Conservation (phyloP, 2,329 filamentous ascomycete genomes). For the Thelonectria rubi region DNA sequence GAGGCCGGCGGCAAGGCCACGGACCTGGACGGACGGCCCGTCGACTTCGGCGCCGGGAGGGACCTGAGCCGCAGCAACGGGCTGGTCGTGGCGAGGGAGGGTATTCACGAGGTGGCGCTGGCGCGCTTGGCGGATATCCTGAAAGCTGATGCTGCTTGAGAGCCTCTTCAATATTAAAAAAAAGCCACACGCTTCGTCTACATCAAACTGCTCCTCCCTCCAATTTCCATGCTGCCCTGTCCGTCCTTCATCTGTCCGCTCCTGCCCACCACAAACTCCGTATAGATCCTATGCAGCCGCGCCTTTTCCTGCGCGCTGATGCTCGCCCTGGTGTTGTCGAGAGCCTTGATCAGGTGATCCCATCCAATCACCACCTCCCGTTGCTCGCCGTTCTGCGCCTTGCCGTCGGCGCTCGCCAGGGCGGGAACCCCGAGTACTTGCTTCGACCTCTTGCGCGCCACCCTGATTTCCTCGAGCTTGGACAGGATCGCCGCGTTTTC, state of each 20-base stretch:
- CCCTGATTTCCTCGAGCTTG: slow-evolving; percentile 84
- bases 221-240: slow-evolving; percentile 90
- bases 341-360: slow-evolving; percentile 81
- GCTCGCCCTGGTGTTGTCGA: slow-evolving; percentile 81
- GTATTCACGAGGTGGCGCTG: slow-evolving; percentile 54
- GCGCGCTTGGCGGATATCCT: slow-evolving; percentile 36
- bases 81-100: slow-evolving; percentile 55
- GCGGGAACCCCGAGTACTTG: slow-evolving; percentile 44
- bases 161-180: neutral
- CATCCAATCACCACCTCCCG: slow-evolving; percentile 84
- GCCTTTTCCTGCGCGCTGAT: slow-evolving; percentile 81
- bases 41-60: slow-evolving; percentile 50
- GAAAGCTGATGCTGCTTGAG: slow-evolving; percentile 26
- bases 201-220: slow-evolving; percentile 93
- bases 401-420: slow-evolving; percentile 36
- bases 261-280: slow-evolving; percentile 89
- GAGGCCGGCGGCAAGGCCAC: slow-evolving; percentile 64
- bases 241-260: slow-evolving; percentile 97
- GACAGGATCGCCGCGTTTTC: slow-evolving; percentile 81
- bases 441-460: slow-evolving; percentile 64
- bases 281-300: slow-evolving; percentile 82
- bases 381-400: slow-evolving; percentile 49
- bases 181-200: slow-evolving; percentile 48
- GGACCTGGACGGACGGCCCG: slow-evolving; percentile 52
- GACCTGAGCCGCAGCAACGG: slow-evolving; percentile 47